Base-by-base conservation (phyloP, 2,329 filamentous ascomycete species). In the Xylariaceae sp. region DNA sequence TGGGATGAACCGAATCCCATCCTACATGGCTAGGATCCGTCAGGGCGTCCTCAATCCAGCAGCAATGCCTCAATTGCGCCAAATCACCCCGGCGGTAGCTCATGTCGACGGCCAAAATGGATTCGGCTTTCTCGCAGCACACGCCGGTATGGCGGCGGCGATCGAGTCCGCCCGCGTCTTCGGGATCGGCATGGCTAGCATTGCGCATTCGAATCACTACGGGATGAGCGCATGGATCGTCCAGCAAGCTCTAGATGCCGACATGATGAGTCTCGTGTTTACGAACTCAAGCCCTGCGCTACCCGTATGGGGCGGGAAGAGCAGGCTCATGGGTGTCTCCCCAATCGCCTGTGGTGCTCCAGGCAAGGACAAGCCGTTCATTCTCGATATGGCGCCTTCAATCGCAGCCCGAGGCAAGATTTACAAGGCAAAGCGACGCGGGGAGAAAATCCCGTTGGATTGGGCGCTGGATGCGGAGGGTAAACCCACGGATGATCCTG, bases 141-240 rank as follows among this genome's bases (percentile, higher is more conserved):
- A 82, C 41, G 60, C 69, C 47, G 87, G 78, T 22, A 91, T 92
- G 83, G 65, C 67, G 1, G 75, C 76, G 0, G 87, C 87, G 0
- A 81, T 90, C 41, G 74, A 79, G 10, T 83, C 86, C 68, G 87
- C 87, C 0, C 68, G 72, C 19, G 65, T 69, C 1, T 82, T 76
- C 59, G 87, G 87, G 11, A 87, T 92, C 54, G 89, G 88, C 22
- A 83, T 94, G 78, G 85, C 86, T 0, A 82, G 79, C 50, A 75
- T 92, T 61, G 87, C 84, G 66, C 85, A 86, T 67, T 87, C 83
- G 38, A 92, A 92, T 60, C 87, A 92, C 66, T 91, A 88, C 60
- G 89, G 89, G 47, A 94, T 94, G 88, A 79, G 79, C 3, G 88
- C 89, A 0, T 92, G 87, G 86, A 64, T 90, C 0, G 87, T 90